Conservation (phyloP, 2,329 filamentous ascomycete genomes). For the Aplosporella prunicola region DNA sequence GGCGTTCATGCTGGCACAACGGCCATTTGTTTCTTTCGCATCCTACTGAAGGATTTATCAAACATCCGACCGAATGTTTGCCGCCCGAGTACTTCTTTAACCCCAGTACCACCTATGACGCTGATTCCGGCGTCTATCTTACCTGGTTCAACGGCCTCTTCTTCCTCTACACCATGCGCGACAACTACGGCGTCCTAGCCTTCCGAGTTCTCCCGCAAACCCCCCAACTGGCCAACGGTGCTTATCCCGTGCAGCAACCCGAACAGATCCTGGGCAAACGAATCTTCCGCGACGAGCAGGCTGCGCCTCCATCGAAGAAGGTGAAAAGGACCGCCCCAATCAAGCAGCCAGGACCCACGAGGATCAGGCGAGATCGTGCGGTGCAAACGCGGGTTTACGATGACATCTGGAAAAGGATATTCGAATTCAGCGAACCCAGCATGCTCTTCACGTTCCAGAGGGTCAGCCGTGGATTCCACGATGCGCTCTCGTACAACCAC, state of each 20-base stretch:
- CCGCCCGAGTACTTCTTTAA: slow-evolving; percentile 7
- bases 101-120: slow-evolving; percentile 5
- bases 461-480: slow-evolving; percentile 4
- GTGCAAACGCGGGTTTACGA: slow-evolving; percentile 12
- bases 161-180: slow-evolving; percentile 9
- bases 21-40: slow-evolving; percentile 8
- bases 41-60: slow-evolving; percentile 1
- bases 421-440: slow-evolving; percentile 12
- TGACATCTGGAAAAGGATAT: slow-evolving; percentile 16
- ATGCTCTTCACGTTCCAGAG: slow-evolving; percentile 12
- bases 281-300: slow-evolving; percentile 1
- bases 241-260: not conserved
- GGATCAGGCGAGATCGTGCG: slow-evolving; percentile 13
- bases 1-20: slow-evolving; percentile 8
- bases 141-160: slow-evolving; percentile 5
- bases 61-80: slow-evolving; percentile 3
- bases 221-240: slow-evolving; percentile 6
- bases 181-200: slow-evolving; percentile 9
- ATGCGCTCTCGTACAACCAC: slow-evolving; percentile 8
- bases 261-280: slow-evolving; percentile 10
- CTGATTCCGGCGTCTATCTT: slow-evolving; percentile 7
- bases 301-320: slow-evolving; percentile 2
- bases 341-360: slow-evolving; percentile 12
- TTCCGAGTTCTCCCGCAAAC: slow-evolving; percentile 10
- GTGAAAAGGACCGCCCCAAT: not conserved